Conservation (phyloP, 129 eudicot genomes). For the Centella asiatica region DNA sequence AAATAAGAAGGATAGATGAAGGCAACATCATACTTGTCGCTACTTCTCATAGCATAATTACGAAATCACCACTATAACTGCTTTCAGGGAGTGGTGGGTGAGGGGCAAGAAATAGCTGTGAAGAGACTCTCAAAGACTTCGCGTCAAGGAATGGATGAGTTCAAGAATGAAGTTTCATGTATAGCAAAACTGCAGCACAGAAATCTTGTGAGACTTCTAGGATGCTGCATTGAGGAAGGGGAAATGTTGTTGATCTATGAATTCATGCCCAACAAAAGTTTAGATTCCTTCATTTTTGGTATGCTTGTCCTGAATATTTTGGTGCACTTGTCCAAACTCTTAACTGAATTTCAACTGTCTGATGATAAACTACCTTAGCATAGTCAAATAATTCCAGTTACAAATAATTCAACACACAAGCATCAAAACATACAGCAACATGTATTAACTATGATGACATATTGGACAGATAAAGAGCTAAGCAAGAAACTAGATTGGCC, state of each 20-base stretch:
- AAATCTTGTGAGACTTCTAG: conserved; percentile 5
- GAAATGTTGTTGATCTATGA: conserved; percentile 6
- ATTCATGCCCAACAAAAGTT: conserved; percentile 3
- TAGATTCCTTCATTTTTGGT: conserved; percentile 1
- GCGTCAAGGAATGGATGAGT: not conserved
- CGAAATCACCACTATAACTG: no score
- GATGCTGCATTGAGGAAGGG: conserved; percentile 6
- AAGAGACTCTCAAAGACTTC: conserved; percentile 2
- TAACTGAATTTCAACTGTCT: no score
- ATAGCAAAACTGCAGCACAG: conserved; percentile 1
- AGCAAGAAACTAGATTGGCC: conserved; percentile 7
- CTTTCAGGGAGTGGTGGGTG: not conserved
- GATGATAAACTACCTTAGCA: no score
- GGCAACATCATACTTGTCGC: no score
- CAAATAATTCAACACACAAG: no score
- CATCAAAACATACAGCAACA: not conserved
- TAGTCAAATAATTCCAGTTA: no score
- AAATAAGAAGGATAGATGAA: no score
- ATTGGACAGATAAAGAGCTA: conserved; percentile 1
- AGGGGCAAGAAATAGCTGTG: not conserved
- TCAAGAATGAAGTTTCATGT: conserved; percentile 6
- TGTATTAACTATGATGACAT: not conserved
- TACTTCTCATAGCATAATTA: no score
- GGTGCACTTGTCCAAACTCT: not conserved
- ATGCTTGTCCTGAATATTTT: not conserved